Conservation (phyloP, 345 rosid genomes). For the Populus euphratica region DNA sequence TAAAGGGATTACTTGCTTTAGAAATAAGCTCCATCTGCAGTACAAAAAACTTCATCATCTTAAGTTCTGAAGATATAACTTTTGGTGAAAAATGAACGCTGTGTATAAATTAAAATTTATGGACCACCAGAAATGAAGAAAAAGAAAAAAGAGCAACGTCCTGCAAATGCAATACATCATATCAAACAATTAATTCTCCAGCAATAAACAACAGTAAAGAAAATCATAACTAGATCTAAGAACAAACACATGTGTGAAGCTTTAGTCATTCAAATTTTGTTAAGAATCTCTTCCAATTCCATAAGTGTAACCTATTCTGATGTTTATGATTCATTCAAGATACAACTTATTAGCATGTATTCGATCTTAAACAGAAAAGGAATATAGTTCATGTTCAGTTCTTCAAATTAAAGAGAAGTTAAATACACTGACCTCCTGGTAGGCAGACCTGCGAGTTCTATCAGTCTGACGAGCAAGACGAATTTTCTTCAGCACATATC, state of each 20-base stretch:
- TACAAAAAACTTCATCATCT: conserved; percentile 13
- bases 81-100: not conserved
- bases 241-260: not conserved
- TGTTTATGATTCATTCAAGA: not conserved
- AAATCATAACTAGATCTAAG: not conserved
- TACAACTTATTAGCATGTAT: not conserved
- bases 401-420: not conserved
- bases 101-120: not conserved
- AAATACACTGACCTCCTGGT: conserved; percentile 72
- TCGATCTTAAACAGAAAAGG: not conserved
- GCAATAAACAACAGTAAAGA: not conserved
- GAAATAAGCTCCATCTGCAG: conserved; percentile 96
- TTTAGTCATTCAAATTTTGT: too few relatives aligned
- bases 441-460: conserved; percentile 90
- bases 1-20: conserved; percentile 29
- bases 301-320: not conserved
- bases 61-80: not conserved
- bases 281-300: not conserved
- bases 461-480: conserved; percentile 98
- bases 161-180: not conserved
- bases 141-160: not conserved
- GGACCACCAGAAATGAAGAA: not conserved
- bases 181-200: not conserved
- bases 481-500: conserved; percentile 94
- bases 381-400: not conserved